These are phyloP conservation scores for Chlamydomonas schloesseri DNA, from an alignment of 139 green algal genomes.

Conservation along the genomic window DNA sequence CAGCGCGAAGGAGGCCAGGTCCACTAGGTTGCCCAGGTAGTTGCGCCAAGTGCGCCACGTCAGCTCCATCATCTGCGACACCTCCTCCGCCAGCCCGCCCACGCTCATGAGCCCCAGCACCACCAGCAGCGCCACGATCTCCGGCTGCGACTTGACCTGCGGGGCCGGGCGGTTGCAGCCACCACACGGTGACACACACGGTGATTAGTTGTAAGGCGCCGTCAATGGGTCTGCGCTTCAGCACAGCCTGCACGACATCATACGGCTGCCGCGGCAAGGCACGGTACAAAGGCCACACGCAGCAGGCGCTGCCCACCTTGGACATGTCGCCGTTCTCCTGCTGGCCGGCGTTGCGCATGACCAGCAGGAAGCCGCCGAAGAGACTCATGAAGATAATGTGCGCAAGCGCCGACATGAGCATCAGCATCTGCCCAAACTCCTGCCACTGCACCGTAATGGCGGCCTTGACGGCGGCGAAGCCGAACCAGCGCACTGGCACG, in stretches of 20 bases:
- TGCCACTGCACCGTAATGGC: constrained; percentile 44
- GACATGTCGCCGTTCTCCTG: background rate
- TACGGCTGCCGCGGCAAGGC: no score
- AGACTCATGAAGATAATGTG: constrained; percentile 43
- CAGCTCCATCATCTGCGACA: constrained; percentile 42
- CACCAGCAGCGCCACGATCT: constrained; percentile 35
- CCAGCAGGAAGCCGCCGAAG: constrained; percentile 43
- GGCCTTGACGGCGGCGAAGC: constrained; percentile 42
- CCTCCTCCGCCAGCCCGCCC: constrained; percentile 25
- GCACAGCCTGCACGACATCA: no score
- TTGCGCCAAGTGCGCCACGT: constrained; percentile 42
- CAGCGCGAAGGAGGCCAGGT: constrained; percentile 40
- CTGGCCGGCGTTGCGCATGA: constrained; percentile 1
- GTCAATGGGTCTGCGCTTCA: no score
- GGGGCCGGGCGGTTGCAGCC: no score
- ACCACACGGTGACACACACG: no score
- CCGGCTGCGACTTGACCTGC: background rate
- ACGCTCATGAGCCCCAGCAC: constrained; percentile 38
- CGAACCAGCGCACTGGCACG: constrained; percentile 37
- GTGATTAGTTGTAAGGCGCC: no score
- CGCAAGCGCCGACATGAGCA: constrained; percentile 38
- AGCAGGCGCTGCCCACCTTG: no score
- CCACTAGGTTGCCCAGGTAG: constrained; percentile 45
- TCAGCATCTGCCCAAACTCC: constrained; percentile 44
- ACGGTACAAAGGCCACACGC: no score